These are phyloP conservation scores for Alternaria alternata DNA, from an alignment of 2,329 filamentous ascomycete genomes.

Conservation along the genomic window DNA sequence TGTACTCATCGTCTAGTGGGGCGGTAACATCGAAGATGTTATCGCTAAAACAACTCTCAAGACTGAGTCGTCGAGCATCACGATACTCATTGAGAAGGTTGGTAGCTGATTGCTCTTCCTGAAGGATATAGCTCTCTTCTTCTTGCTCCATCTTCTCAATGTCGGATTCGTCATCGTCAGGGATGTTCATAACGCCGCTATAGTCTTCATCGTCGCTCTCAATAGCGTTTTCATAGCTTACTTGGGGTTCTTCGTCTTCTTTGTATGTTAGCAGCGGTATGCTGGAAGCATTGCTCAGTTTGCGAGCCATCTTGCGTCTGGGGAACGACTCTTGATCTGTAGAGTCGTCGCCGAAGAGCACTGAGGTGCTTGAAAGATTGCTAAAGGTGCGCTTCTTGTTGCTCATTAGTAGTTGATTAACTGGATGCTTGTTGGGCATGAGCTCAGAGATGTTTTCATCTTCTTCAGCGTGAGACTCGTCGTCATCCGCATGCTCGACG, in stretches of 20 bases:
- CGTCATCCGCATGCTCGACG: constrained; percentile 43
- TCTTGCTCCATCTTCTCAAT: constrained; percentile 78
- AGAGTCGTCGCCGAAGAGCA: constrained; percentile 48
- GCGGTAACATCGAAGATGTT: constrained; percentile 45
- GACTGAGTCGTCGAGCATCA: constrained; percentile 46
- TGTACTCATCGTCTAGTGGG: constrained; percentile 35
- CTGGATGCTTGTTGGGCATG: constrained; percentile 37
- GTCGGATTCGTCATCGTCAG: constrained; percentile 76
- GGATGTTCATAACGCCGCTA: constrained; percentile 79
- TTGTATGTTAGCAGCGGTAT: constrained; percentile 50
- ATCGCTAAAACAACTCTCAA: constrained; percentile 45
- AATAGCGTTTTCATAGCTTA: constrained; percentile 47
- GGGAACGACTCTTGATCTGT: constrained; percentile 45
- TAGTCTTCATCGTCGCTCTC: constrained; percentile 63
- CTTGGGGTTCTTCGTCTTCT: constrained; percentile 28
- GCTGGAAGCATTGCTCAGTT: constrained; percentile 43
- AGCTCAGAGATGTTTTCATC: constrained; percentile 40
- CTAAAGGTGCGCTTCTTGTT: constrained; percentile 53
- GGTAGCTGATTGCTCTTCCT: constrained; percentile 43
- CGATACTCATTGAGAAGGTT: constrained; percentile 42
- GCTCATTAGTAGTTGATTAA: constrained; percentile 38
- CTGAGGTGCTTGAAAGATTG: constrained; percentile 49
- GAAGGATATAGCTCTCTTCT: constrained; percentile 78
- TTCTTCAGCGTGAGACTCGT: constrained; percentile 41
- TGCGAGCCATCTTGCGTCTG: constrained; percentile 49